Evolutionary conservation across 805 yeast genomes (phyloP).

Genomic region (Maudiozyma turicensis): DNA sequence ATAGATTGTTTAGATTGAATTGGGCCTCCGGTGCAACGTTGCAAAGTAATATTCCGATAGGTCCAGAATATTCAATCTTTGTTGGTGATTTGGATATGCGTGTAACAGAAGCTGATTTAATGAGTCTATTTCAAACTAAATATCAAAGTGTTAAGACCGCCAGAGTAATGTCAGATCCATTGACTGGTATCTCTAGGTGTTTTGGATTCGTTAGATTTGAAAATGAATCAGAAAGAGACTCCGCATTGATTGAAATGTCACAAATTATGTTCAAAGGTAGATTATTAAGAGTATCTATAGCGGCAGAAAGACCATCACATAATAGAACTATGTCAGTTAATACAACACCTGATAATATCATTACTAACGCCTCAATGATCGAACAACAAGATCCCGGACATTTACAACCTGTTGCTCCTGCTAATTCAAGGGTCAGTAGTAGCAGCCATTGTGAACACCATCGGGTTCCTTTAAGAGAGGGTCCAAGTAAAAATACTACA

Average conservation of each 20-base stretch:
- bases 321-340: conserved; percentile 12
- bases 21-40: conserved; percentile 83
- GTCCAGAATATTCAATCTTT: conserved; percentile 68
- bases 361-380: neutral
- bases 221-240: conserved; percentile 55
- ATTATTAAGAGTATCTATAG: conserved; percentile 56
- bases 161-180: conserved; percentile 78
- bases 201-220: conserved; percentile 75
- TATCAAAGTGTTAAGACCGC: conserved; percentile 66
- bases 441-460: neutral
- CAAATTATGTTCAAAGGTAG: conserved; percentile 76
- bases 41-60: conserved; percentile 56
- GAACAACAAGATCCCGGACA: conserved; percentile 5
- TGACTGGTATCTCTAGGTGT: conserved; percentile 66
- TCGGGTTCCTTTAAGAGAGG: neutral
- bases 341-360: conserved; percentile 60
- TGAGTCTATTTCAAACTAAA: conserved; percentile 59
- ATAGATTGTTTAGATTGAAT: conserved; percentile 60
- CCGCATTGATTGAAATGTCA: conserved; percentile 66
- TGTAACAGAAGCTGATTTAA: conserved; percentile 70
- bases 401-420: too few relatives aligned
- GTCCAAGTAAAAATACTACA: conserved; percentile 28
- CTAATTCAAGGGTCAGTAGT: too few relatives aligned
- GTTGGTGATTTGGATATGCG: conserved; percentile 77
- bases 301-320: neutral